Base-by-base conservation (phyloP, 139 green algal species). In the Micractinium conductrix region DNA sequence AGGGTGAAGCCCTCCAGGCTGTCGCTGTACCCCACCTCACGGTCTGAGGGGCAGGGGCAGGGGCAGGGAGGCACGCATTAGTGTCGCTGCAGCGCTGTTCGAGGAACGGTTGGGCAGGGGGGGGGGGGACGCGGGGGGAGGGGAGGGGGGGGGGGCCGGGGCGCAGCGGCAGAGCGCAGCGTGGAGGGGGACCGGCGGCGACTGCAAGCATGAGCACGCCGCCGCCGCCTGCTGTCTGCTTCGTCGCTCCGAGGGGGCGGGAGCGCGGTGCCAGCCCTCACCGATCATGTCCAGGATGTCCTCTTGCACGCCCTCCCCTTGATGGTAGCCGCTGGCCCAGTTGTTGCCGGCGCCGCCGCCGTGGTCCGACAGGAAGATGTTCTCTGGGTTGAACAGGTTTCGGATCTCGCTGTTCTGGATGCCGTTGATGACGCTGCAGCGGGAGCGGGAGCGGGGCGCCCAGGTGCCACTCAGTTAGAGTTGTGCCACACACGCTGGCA, bases 341-440 rank as follows among this genome's bases (percentile, higher is more conserved):
- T 99, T 99, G 90, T 99, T 99, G 26, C 97, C 97, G 22, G 97
- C 97, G 30, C 97, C 97, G 44, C 97, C 97, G 21, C 97, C 97
- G 79, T 99, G 93, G 45, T 96, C 92, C 4, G 94, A 94, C 35
- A 99, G 86, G 86, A 97, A 99, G 1, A 99, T 89, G 86, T 99
- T 99, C 87, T 99, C 97, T 4, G 95, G 94, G 90, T 99, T 99
- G 92, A 99, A 99, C 78, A 99, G 91, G 88, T 96, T 96, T 26
- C 91, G 87, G 71, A 99, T 95, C 73, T 99, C 97, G 4, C 89
- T 95, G 42, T 95, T 98, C 85, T 98, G 97, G 79, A 99, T 99
- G 79, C 87, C 74, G 74, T 99, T 98, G 87, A 99, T 99, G 1
- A 99, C 97, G 24, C 97, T 96, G 91, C 60, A 40, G 76, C 10